Evolutionary conservation across 345 rosid species (phyloP), one percentile per base, ranked within the genome.

Genomic region (Lagerstroemia speciosa): DNA sequence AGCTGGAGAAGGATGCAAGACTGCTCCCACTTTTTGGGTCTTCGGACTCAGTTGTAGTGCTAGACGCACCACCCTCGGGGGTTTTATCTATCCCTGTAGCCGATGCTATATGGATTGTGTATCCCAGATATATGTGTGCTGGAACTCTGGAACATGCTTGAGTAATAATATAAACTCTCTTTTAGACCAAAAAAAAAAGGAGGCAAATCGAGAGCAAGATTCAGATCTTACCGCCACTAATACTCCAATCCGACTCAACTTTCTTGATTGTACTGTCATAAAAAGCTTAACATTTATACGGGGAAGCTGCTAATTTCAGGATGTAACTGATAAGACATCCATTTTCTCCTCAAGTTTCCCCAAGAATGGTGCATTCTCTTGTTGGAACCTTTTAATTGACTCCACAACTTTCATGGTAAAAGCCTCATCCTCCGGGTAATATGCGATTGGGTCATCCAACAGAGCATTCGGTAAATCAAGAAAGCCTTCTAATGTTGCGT

Each of bases 401-500:
- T 83, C 74, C 12, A 91, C 77, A 61, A 78, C 89, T 65, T 80
- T 75, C 26, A 87, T 65, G 31, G 90, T 70, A 57, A 80, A 76
- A 38, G 82, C 80, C 73, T 91, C 89, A 11, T 91, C 94, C 76
- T 93, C 97, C 11, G 88, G 96, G 78, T 91, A 91, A 71, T 74
- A 81, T 29, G 86, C 89, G 22, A 91, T 69, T 0, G 86, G 91
- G 77, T 93, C 97, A 37, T 80, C 36, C 64, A 89, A 76, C 29
- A 82, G 67, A 50, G 87, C 78, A 40, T 38, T 67, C 6, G 80
- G 86, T 70, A 87, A 85, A 78, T 82, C 64, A 22, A 93, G 90
- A 69, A 86, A 84, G 31, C 98, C 98, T 83, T 91, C 97, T 27
- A 91, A 86, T 55, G 84, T 80, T 33, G 97, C 94, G 26, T 93